Conservation (phyloP, 805 yeast species). For the Metschnikowia dekortorum region DNA sequence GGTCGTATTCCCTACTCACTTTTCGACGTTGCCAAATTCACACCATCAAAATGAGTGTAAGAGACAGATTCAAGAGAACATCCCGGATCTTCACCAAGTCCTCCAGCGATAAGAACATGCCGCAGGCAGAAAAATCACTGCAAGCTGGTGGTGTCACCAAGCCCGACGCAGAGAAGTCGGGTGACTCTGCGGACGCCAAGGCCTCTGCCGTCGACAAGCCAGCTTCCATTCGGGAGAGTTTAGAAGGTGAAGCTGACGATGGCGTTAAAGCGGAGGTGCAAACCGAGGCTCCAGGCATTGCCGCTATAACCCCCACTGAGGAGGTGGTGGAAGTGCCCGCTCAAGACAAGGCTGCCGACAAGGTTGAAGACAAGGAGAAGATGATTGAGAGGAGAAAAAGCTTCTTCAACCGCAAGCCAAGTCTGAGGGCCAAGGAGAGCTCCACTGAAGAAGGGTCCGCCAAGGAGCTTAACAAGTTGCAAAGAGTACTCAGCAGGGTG, state of each 20-base stretch:
- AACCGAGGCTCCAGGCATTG: constrained; percentile 5
- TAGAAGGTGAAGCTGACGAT: neutral
- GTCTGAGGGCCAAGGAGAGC: neutral
- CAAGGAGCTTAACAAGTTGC: constrained; percentile 1
- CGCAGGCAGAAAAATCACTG: neutral
- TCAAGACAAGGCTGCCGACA: constrained; percentile 19
- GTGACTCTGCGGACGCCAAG: neutral
- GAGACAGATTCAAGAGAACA: constrained; percentile 15
- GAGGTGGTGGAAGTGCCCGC: neutral
- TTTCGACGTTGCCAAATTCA: neutral
- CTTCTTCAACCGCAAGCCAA: constrained; percentile 6
- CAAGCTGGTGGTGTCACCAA: neutral
- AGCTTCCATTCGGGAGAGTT: neutral
- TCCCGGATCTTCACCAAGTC: constrained; percentile 13
- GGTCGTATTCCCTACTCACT: neutral
- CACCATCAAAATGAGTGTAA: constrained; percentile 12
- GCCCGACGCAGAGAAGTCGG: neutral
- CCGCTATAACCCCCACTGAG: neutral
- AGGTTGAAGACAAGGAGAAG: constrained; percentile 2
- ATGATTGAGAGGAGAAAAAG: constrained; percentile 8
- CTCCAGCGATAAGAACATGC: neutral
- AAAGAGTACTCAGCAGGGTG: constrained; percentile 1
- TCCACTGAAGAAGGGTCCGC: neutral
- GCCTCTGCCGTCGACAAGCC: constrained; percentile 4
- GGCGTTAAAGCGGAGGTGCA: neutral